phyloP scores from a whole-genome alignment of 78 protist species.

The Creolimax fragrantissima region DNA sequence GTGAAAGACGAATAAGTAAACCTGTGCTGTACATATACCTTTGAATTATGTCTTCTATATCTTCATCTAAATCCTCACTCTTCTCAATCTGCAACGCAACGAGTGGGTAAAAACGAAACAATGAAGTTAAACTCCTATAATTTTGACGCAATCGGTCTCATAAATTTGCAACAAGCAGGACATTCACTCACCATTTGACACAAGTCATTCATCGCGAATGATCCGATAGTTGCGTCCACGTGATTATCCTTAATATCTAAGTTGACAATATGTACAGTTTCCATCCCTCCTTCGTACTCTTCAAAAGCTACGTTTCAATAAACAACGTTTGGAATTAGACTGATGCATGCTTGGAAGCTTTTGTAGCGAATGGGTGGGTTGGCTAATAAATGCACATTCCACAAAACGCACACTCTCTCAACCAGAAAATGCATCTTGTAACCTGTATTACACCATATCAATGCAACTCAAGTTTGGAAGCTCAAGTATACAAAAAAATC shows the following conservation, averaged over 20 bases:
- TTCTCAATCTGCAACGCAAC: not conserved
- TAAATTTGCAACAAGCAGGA: not conserved
- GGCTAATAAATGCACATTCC: no score
- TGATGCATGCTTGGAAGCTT: no score
- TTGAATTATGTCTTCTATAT: not conserved
- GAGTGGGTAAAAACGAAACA: not conserved
- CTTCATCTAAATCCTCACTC: not conserved
- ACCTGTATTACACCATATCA: no score
- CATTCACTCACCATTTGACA: not conserved
- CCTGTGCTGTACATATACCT: no score
- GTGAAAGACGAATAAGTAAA: no score
- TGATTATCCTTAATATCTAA: slow-evolving; percentile 42
- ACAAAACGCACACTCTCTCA: no score
- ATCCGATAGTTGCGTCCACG: slow-evolving; percentile 28
- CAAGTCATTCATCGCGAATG: not conserved
- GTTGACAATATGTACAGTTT: slow-evolving; percentile 33
- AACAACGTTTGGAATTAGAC: no score
- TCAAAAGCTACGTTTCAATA: not conserved
- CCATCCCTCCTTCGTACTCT: not conserved
- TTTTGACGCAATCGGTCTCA: not conserved
- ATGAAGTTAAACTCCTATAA: not conserved
- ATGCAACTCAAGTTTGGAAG: no score
- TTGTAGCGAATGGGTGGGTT: no score
- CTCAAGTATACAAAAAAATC: no score
- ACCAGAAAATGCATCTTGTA: no score